Conservation (phyloP, 192 early-diverging fungal species). For the Coemansia sp. region DNA sequence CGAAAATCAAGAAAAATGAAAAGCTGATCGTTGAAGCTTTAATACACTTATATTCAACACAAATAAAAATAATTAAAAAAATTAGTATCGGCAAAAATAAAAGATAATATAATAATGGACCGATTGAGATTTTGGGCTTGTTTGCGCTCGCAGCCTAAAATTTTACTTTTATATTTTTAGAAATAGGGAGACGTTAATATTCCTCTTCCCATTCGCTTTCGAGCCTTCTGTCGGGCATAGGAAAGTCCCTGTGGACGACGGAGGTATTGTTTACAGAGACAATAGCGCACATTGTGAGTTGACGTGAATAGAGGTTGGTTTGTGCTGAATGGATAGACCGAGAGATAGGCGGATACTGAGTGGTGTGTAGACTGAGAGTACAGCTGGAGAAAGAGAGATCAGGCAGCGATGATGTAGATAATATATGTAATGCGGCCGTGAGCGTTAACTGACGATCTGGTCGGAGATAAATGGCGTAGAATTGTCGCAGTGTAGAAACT, state of each 20-base stretch:
- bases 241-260: conserved; percentile 29
- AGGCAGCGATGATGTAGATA: not conserved
- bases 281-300: conserved; percentile 15
- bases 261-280: not conserved
- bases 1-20: too few species aligned
- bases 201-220: conserved; percentile 25
- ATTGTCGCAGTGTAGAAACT: not conserved
- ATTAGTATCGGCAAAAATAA: not conserved
- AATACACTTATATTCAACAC: not conserved
- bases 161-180: not conserved
- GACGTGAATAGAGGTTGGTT: not conserved
- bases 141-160: not conserved
- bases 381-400: not conserved
- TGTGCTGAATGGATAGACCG: too few species aligned
- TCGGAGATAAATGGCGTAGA: not conserved
- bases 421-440: not conserved
- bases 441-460: not conserved
- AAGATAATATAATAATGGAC: not conserved
- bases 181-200: not conserved
- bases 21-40: not conserved
- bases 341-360: not conserved
- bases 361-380: not conserved
- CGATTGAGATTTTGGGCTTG: not conserved
- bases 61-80: not conserved
- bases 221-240: conserved; percentile 15